phyloP scores from a whole-genome alignment of 1,284 basidiomycete genomes.

The Apiotrichum gracile region DNA sequence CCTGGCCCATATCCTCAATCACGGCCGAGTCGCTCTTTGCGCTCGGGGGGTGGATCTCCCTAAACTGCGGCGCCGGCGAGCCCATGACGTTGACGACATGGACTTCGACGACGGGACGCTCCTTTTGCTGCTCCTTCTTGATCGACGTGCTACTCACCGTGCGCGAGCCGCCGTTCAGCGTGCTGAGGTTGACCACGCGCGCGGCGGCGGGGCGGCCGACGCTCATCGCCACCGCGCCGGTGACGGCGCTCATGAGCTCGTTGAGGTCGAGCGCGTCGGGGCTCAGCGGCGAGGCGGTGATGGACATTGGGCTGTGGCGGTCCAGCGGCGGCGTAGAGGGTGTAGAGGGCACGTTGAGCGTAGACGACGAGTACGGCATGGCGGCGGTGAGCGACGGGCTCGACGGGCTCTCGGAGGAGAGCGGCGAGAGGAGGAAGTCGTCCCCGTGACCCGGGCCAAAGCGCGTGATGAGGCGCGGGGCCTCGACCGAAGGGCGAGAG shows the following conservation, averaged over 20 bases:
- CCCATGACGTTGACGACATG: no score
- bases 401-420: background rate
- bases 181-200: background rate
- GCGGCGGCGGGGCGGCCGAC: background rate
- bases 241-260: slow-evolving; percentile 1
- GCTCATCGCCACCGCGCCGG: background rate
- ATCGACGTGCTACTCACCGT: no score
- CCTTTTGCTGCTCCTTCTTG: no score
- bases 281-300: background rate
- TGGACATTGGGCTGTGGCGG: background rate
- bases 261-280: background rate
- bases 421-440: background rate
- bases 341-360: background rate
- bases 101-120: no score
- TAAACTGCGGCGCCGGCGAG: no score
- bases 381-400: background rate
- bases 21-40: no score
- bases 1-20: no score
- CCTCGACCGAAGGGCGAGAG: no score
- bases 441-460: no score
- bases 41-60: no score
- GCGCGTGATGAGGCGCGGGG: no score
- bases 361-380: background rate
- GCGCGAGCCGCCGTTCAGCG: background rate
- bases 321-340: background rate